These are phyloP conservation scores for Exophiala dermatitidis DNA, from an alignment of 2,329 filamentous ascomycete genomes.

Conservation along the genomic window DNA sequence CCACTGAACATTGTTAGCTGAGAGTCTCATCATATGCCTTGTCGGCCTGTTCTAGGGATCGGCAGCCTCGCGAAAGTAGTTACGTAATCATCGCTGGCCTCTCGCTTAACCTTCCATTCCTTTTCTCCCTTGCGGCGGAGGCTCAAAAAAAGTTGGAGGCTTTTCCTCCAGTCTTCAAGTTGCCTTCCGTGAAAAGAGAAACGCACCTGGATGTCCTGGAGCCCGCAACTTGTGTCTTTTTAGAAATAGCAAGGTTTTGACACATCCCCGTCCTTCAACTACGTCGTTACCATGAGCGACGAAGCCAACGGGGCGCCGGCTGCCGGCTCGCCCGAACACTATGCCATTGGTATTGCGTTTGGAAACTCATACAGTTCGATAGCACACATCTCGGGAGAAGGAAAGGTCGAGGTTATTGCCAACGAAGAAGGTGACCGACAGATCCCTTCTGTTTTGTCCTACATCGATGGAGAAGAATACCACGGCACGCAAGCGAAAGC, in stretches of 20 bases:
- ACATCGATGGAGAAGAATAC: slow-evolving; percentile 93
- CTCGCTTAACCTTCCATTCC: not conserved
- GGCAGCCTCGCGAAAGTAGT: not conserved
- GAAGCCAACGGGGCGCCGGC: slow-evolving; percentile 44
- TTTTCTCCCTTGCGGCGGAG: not conserved
- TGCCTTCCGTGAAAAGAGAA: not conserved
- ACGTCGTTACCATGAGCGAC: slow-evolving; percentile 40
- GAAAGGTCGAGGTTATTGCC: slow-evolving; percentile 94
- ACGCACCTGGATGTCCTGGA: not conserved
- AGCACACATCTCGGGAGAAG: slow-evolving; percentile 76
- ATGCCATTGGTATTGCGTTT: slow-evolving; percentile 91
- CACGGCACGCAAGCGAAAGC: slow-evolving; percentile 91
- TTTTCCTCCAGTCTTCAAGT: not conserved
- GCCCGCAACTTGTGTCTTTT: not conserved
- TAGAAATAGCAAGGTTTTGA: too few relatives aligned
- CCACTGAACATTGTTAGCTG: not conserved
- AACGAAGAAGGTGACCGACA: slow-evolving; percentile 99
- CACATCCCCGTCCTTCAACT: not conserved
- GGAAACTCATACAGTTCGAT: slow-evolving; percentile 98
- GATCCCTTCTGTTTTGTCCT: slow-evolving; percentile 89
- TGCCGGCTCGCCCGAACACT: slow-evolving; percentile 43
- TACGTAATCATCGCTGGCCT: not conserved
- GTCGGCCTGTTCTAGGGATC: not conserved
- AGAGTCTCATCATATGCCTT: not conserved
- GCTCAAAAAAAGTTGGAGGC: not conserved